A percentile compares a stretch with the other conserved stretches of the same genome.
These are phyloP conservation scores for Cenchrus fungigraminus DNA, from an alignment of 176 grass and related monocot genomes.

Conservation along the genomic window DNA sequence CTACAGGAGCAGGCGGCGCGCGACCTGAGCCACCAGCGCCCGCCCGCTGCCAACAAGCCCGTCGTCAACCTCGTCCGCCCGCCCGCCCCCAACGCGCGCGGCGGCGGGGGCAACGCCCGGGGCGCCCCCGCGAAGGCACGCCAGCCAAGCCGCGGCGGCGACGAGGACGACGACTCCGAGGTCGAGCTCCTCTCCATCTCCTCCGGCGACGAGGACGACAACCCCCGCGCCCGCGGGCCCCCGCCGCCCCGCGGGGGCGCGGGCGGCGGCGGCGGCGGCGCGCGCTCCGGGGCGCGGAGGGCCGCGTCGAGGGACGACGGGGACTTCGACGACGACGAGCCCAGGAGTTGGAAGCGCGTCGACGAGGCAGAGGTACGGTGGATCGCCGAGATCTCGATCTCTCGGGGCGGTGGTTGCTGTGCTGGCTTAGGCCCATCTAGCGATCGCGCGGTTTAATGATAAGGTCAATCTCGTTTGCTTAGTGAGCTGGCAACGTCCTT, in stretches of 20 bases:
- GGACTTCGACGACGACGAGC: slow-evolving; percentile 86
- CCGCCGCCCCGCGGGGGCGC: slow-evolving; percentile 53
- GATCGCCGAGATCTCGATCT: slow-evolving; percentile 49
- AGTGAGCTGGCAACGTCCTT: not conserved
- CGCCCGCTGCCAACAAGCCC: slow-evolving; percentile 63
- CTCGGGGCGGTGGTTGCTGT: not conserved
- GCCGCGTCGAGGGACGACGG: slow-evolving; percentile 69
- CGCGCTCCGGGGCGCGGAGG: slow-evolving; percentile 53
- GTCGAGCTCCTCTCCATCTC: slow-evolving; percentile 96
- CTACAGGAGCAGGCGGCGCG: slow-evolving; percentile 90
- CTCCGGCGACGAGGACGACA: slow-evolving; percentile 87
- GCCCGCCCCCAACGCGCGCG: slow-evolving; percentile 46
- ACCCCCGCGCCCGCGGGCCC: slow-evolving; percentile 55
- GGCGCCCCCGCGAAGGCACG: slow-evolving; percentile 34
- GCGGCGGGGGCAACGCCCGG: slow-evolving; percentile 30
- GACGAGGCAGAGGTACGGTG: slow-evolving; percentile 91
- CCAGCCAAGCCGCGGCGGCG: slow-evolving; percentile 63
- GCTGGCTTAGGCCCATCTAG: not conserved
- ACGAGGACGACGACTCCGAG: slow-evolving; percentile 95
- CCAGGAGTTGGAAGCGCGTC: slow-evolving; percentile 97
- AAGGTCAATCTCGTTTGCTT: not conserved
- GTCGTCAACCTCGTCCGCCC: slow-evolving; percentile 91
- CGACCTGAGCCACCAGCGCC: slow-evolving; percentile 92
- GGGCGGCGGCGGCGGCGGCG: slow-evolving; percentile 31
- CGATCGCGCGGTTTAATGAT: not conserved